A percentile compares a stretch with the other conserved stretches of the same genome.
phyloP scores from a whole-genome alignment of 2,329 filamentous ascomycete species.

The Penicillium sp. region DNA sequence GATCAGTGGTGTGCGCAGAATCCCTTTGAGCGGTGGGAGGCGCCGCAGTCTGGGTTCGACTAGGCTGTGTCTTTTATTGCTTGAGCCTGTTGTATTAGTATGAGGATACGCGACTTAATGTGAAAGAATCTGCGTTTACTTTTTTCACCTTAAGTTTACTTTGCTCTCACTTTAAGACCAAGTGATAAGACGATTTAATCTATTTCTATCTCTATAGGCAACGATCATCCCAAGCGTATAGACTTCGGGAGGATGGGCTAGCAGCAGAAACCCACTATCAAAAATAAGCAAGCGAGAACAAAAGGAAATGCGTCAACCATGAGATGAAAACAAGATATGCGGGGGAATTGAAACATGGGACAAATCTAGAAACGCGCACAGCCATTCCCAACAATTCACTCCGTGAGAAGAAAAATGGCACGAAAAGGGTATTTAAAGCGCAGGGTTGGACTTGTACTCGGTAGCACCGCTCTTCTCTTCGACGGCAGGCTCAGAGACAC shows the following conservation, averaged over 20 bases:
- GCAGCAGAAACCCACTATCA: slow-evolving; percentile 4
- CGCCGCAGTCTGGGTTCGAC: neutral
- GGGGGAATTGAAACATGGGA: slow-evolving; percentile 14
- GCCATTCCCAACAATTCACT: slow-evolving; percentile 10
- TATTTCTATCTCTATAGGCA: slow-evolving; percentile 22
- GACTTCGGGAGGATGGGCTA: slow-evolving; percentile 1
- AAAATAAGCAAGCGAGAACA: slow-evolving; percentile 10
- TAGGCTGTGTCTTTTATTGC: neutral
- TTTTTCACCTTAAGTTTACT: neutral
- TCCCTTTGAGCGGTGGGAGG: slow-evolving; percentile 34
- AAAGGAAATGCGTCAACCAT: slow-evolving; percentile 15
- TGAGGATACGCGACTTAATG: neutral
- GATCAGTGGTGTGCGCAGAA: slow-evolving; percentile 39
- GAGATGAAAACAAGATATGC: slow-evolving; percentile 11
- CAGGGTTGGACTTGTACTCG: slow-evolving; percentile 53
- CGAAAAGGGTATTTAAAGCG: slow-evolving; percentile 47
- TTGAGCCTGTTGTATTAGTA: neutral
- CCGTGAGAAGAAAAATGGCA: slow-evolving; percentile 2
- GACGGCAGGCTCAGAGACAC: slow-evolving; percentile 49
- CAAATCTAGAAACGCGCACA: slow-evolving; percentile 11
- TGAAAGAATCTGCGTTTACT: neutral
- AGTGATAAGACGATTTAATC: slow-evolving; percentile 4
- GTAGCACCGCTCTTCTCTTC: slow-evolving; percentile 23
- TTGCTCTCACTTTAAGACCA: neutral
- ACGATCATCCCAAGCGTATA: slow-evolving; percentile 7